Evolutionary conservation across 2,329 filamentous ascomycete species (phyloP).

Genomic region (Dactylonectria estremocensis): DNA sequence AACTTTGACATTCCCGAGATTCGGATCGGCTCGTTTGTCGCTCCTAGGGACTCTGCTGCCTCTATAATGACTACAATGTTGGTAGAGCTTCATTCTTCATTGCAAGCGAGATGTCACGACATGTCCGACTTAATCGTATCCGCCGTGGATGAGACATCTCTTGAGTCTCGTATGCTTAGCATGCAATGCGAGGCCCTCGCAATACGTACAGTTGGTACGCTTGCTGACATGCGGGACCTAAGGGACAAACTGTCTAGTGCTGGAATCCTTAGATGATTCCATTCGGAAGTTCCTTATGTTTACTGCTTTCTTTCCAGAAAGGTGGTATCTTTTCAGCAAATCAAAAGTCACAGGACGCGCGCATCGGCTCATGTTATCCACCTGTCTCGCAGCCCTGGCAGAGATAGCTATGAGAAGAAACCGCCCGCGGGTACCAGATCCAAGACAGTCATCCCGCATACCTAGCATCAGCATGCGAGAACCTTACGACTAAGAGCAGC

Average conservation of each 20-base stretch:
- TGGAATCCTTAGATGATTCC: constrained; percentile 7
- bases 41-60: constrained; percentile 51
- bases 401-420: too few relatives aligned
- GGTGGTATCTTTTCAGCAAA: not conserved
- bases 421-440: too few relatives aligned
- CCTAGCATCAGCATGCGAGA: not conserved
- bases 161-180: constrained; percentile 40
- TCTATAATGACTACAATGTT: constrained; percentile 53
- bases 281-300: not conserved
- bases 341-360: not conserved
- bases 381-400: too few relatives aligned
- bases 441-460: too few relatives aligned
- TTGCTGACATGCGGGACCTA: constrained; percentile 36
- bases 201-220: constrained; percentile 39
- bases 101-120: constrained; percentile 40
- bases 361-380: too few relatives aligned
- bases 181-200: constrained; percentile 49
- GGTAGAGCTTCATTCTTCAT: constrained; percentile 48
- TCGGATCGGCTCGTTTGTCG: constrained; percentile 57
- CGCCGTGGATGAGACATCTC: constrained; percentile 23
- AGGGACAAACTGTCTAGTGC: constrained; percentile 13
- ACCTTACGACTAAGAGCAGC: too few relatives aligned
- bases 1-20: constrained; percentile 58
- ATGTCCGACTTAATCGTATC: constrained; percentile 29
- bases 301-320: not conserved